Base-by-base conservation (phyloP, 768 basidiomycete genomes). In the Hygrophoropsis aurantiaca region DNA sequence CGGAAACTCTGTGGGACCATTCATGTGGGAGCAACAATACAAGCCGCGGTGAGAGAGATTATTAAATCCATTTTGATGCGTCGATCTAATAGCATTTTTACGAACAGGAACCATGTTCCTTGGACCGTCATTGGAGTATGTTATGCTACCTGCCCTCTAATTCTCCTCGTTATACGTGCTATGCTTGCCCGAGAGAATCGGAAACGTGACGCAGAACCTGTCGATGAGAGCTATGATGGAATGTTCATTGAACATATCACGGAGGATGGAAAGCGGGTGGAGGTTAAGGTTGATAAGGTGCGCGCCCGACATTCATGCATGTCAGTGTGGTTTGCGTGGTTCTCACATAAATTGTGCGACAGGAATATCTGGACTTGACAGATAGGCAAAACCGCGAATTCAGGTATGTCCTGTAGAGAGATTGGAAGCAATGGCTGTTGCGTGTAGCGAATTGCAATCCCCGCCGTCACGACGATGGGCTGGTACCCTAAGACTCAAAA, bases 91-190 rank as follows among this genome's bases (percentile, higher is more conserved):
- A 32, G 3, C 5, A 24, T 30, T 18, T 21, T 16, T n/a, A 23
- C 44, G n/a, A n/a, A 19, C 50, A 85, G 85, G 40, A 86, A 89
- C 53, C 82, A 75, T 46, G 62, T 90, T 23, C 89, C 88, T 3
- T 91, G 90, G 89, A 77, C 77, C 43, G 74, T 90, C 55, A 90
- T 90, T 46, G 80, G 84, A 2, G 59, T 81, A 42, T 85, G 84
- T 65, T 82, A 84, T 58, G 50, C 69, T 10, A 49, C 61, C 24
- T 83, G 83, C 62, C 81, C 84, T 37, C 23, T 68, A 11, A 38
- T 78, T 54, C 42, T 77, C 13, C 67, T 82, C 19, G 20, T 59
- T 30, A 79, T 90, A 47, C 80, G 85, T 18, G 65, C 55, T 45
- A 34, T 81, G 23, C 74, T 90, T 32, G 58, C 68, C 3, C 62